Evolutionary conservation across 202 grass and related monocot genomes (phyloP).

Genomic region (Setaria italica): DNA sequence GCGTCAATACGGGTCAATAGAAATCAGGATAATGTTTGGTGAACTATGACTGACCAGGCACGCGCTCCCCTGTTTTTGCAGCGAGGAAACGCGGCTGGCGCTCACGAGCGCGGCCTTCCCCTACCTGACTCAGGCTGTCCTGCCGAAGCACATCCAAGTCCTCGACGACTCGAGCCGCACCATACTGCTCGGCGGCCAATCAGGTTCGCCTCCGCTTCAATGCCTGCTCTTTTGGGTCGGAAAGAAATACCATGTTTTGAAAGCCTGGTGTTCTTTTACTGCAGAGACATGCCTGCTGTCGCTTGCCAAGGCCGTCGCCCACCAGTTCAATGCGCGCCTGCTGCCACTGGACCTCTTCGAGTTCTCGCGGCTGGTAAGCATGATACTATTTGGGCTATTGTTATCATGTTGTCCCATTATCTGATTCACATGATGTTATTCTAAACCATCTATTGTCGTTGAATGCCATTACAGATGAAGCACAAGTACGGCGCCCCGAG

Average conservation of each 20-base stretch:
- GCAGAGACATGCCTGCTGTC: slow-evolving; percentile 77
- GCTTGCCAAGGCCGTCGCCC: slow-evolving; percentile 71
- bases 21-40: slow-evolving; percentile 24
- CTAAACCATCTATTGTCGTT: slow-evolving; percentile 31
- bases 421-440: slow-evolving; percentile 26
- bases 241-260: slow-evolving; percentile 11
- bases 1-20: not conserved
- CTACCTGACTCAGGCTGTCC: slow-evolving; percentile 53
- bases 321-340: slow-evolving; percentile 69
- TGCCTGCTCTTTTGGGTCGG: not conserved
- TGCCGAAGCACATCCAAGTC: slow-evolving; percentile 68
- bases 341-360: slow-evolving; percentile 67
- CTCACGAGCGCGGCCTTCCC: slow-evolving; percentile 76
- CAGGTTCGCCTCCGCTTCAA: slow-evolving; percentile 52
- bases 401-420: slow-evolving; percentile 7
- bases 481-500: slow-evolving; percentile 69
- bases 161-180: slow-evolving; percentile 65
- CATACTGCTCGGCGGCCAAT: slow-evolving; percentile 76
- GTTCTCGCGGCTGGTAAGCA: slow-evolving; percentile 67
- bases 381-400: not conserved
- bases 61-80: slow-evolving; percentile 48
- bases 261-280: not conserved
- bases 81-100: slow-evolving; percentile 61
- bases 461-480: slow-evolving; percentile 66
- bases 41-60: slow-evolving; percentile 11